Evolutionary conservation across 1,284 basidiomycete species (phyloP), one percentile per base, ranked within the genome.

Genomic region (Cutaneotrichosporon arboriforme): DNA sequence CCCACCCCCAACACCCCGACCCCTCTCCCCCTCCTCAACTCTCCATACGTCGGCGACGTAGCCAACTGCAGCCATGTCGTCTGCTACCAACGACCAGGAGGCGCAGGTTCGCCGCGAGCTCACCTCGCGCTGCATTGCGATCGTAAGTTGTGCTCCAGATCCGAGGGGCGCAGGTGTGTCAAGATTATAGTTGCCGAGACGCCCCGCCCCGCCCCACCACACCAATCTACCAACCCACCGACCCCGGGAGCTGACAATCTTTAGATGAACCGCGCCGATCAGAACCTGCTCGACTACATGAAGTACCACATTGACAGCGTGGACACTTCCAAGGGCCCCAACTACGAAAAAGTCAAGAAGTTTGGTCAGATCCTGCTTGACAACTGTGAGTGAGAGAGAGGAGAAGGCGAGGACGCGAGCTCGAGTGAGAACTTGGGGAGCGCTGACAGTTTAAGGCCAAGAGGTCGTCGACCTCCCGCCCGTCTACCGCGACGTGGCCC

Each of bases 291-390:
- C 61, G 82, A 82, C 8, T 97, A 96, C 78, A 96, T 97, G 93
- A 87, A 96, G 72, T 96, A 90, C 77, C 81, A 91, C 75, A 91
- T 98, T 70, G 83, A 94, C 74, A 81, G 81, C 48, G 87, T 87
- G 57, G 85, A 93, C 70, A 79, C 88, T 8, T 81, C 80, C 45
- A 86, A 86, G 66, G 93, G 96, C 46, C 87, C 92, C 62, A 97
- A 84, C 8, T 97, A 96, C 77, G 83, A 83, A 66, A 82, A 97
- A 36, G 94, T 90, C 42, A 97, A 97, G 78, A 87, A 94, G 75
- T 97, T 97, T 68, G 94, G 92, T 49, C 90, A 96, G 72, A 87
- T 93, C 73, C 83, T 98, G 50, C 86, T 98, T 63, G 87, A 96
- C 74, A 98, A 98, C 77, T 73, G 70, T 69, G 49, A 59, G 68